Percentiles rank a stretch among this genome's conserved stretches.
phyloP scores from a whole-genome alignment of 1,284 basidiomycete species.

The Leccinum huronense region DNA sequence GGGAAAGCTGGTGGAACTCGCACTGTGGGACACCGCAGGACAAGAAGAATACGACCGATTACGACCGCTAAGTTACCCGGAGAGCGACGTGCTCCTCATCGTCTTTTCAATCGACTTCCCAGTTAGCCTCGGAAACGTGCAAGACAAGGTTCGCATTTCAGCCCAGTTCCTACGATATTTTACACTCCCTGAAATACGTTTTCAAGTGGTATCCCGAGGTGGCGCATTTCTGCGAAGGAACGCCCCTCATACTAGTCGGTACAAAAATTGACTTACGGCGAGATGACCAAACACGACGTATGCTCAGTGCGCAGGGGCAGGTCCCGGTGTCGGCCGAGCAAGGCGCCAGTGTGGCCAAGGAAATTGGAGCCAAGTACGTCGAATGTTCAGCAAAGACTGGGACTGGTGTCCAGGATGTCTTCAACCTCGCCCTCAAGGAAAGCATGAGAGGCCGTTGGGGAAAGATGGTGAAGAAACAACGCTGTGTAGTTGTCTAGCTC shows the following conservation, averaged over 20 bases:
- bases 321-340: slow-evolving; percentile 80
- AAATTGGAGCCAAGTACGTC: slow-evolving; percentile 93
- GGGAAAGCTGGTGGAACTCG: slow-evolving; percentile 88
- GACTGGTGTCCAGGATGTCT: slow-evolving; percentile 88
- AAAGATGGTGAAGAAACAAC: slow-evolving; percentile 68
- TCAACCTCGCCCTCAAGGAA: slow-evolving; percentile 86
- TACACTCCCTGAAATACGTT: slow-evolving; percentile 16
- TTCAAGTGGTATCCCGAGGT: slow-evolving; percentile 96
- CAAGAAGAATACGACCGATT: slow-evolving; percentile 98
- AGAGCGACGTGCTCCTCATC: slow-evolving; percentile 95
- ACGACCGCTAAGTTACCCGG: slow-evolving; percentile 92
- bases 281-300: slow-evolving; percentile 86
- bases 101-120: slow-evolving; percentile 98
- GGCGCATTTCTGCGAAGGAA: slow-evolving; percentile 93
- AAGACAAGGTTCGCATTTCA: slow-evolving; percentile 71
- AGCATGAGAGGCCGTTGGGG: slow-evolving; percentile 78
- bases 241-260: slow-evolving; percentile 89
- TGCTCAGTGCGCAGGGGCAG: slow-evolving; percentile 91
- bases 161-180: not conserved
- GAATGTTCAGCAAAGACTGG: slow-evolving; percentile 96
- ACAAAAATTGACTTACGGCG: slow-evolving; percentile 91
- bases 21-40: slow-evolving; percentile 97
- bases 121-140: slow-evolving; percentile 90
- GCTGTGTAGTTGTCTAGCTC: slow-evolving; percentile 73
- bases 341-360: slow-evolving; percentile 77